These are phyloP conservation scores for Wilcoxina mikolae DNA, from an alignment of 495 filamentous ascomycete species.

Conservation along the genomic window DNA sequence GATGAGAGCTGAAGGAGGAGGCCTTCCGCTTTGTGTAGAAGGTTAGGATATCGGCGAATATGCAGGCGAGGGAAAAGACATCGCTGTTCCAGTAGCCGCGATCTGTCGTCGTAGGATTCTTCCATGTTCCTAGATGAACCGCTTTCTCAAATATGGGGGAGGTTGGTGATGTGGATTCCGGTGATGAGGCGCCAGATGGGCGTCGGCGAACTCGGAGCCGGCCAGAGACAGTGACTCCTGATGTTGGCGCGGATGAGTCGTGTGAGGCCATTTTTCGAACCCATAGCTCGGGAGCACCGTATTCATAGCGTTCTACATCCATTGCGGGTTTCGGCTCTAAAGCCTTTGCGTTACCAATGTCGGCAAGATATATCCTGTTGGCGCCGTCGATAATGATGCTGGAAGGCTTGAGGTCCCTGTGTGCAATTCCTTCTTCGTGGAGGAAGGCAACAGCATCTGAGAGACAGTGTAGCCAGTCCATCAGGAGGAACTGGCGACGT, in stretches of 20 bases:
- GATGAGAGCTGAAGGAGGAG: slow-evolving; percentile 56
- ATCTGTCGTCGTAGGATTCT: slow-evolving; percentile 34
- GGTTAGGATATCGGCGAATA: slow-evolving; percentile 55
- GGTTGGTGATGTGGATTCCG: slow-evolving; percentile 3
- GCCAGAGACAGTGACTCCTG: slow-evolving; percentile 8
- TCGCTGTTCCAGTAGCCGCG: slow-evolving; percentile 34
- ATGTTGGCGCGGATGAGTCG: neutral
- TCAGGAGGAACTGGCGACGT: slow-evolving; percentile 49
- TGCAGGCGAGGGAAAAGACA: slow-evolving; percentile 61
- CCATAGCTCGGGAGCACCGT: slow-evolving; percentile 73
- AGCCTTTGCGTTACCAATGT: slow-evolving; percentile 51
- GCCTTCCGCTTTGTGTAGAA: slow-evolving; percentile 59
- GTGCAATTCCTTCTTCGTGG: slow-evolving; percentile 55
- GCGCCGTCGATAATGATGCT: slow-evolving; percentile 59
- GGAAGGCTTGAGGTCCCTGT: slow-evolving; percentile 72
- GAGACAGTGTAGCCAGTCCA: slow-evolving; percentile 83
- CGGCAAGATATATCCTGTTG: slow-evolving; percentile 58
- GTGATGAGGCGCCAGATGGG: neutral
- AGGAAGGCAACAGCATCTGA: slow-evolving; percentile 61
- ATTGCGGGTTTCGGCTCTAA: slow-evolving; percentile 39
- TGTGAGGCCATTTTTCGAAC: slow-evolving; percentile 20
- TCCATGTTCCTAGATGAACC: slow-evolving; percentile 23
- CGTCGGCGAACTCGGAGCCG: slow-evolving; percentile 9
- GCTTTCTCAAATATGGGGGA: slow-evolving; percentile 21
- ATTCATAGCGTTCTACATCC: slow-evolving; percentile 75